Percentiles rank a stretch among this genome's conserved stretches.
Conservation (phyloP, 805 yeast genomes). For the Allodekkera sacchari region DNA sequence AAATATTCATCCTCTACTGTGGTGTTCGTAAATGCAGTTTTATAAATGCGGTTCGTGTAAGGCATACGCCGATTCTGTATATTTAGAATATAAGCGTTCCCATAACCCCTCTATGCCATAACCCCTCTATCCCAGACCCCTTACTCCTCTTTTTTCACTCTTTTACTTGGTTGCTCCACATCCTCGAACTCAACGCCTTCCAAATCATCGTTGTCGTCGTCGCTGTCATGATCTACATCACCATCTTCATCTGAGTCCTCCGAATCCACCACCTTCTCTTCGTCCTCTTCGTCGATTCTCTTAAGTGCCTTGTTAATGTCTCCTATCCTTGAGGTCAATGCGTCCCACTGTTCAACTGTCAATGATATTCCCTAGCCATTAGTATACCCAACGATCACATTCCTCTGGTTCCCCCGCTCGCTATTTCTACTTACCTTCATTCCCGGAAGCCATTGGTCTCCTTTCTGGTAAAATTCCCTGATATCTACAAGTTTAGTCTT, state of each 20-base stretch:
- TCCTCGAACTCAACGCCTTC: constrained; percentile 14
- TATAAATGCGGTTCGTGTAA: no score
- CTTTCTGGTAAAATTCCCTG: constrained; percentile 69
- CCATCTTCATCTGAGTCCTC: constrained; percentile 1
- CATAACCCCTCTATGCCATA: no score
- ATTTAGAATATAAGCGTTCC: no score
- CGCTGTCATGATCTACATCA: constrained; percentile 2
- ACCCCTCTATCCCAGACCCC: no score
- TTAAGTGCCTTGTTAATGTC: constrained; percentile 45
- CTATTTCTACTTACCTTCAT: constrained; percentile 41
- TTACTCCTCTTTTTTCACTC: constrained; percentile 5
- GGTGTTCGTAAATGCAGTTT: no score
- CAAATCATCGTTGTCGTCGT: constrained; percentile 13
- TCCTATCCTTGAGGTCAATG: constrained; percentile 35
- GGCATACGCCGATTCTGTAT: no score
- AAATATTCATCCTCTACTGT: no score
- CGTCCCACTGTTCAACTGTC: constrained; percentile 47
- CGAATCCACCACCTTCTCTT: constrained; percentile 1
- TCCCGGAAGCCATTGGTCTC: constrained; percentile 63
- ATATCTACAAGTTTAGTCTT: constrained; percentile 66
- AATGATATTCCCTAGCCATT: constrained; percentile 43
- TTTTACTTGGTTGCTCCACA: constrained; percentile 10
- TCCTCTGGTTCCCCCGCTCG: constrained; percentile 8
- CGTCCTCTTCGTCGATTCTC: constrained; percentile 11
- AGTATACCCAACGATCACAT: background rate